These are phyloP conservation scores for Lachancea fermentati DNA, from an alignment of 805 yeast species.

Conservation along the genomic window DNA sequence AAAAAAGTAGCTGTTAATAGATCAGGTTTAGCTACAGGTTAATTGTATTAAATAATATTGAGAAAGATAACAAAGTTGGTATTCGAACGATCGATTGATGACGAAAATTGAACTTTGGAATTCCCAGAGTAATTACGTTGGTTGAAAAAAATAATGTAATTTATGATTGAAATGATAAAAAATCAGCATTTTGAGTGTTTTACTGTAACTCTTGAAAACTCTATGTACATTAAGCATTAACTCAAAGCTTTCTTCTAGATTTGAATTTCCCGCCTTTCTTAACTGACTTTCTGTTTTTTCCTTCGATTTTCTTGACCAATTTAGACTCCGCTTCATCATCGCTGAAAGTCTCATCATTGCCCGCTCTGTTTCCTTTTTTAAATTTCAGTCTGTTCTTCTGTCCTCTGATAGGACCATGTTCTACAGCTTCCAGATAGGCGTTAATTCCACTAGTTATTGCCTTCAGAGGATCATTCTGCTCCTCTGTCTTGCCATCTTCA, in stretches of 20 bases:
- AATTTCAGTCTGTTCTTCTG: constrained; percentile 87
- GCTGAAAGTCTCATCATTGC: constrained; percentile 49
- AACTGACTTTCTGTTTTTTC: constrained; percentile 22
- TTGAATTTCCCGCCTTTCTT: constrained; percentile 28
- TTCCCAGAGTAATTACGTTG: too few species aligned
- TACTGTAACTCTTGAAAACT: too few species aligned
- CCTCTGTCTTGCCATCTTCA: constrained; percentile 22
- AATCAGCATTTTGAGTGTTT: too few species aligned
- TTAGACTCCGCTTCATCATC: constrained; percentile 40
- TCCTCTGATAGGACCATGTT: constrained; percentile 89
- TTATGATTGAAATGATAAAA: too few species aligned
- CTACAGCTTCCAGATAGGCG: constrained; percentile 92
- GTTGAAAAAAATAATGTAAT: too few species aligned
- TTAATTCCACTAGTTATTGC: constrained; percentile 59
- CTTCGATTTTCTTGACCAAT: constrained; percentile 18
- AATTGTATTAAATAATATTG: too few species aligned
- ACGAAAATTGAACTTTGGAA: too few species aligned
- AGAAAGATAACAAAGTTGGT: too few species aligned
- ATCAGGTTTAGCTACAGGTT: too few species aligned
- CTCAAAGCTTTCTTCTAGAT: constrained; percentile 20
- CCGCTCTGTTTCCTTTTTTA: constrained; percentile 55
- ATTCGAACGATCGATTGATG: too few species aligned
- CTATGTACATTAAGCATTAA: too few species aligned
- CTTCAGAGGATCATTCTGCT: constrained; percentile 42
- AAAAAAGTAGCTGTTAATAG: too few species aligned